Evolutionary conservation across 164 flowering plant genomes (phyloP), one percentile per base, ranked within the genome.

Genomic region (Brasenia schreberi): DNA sequence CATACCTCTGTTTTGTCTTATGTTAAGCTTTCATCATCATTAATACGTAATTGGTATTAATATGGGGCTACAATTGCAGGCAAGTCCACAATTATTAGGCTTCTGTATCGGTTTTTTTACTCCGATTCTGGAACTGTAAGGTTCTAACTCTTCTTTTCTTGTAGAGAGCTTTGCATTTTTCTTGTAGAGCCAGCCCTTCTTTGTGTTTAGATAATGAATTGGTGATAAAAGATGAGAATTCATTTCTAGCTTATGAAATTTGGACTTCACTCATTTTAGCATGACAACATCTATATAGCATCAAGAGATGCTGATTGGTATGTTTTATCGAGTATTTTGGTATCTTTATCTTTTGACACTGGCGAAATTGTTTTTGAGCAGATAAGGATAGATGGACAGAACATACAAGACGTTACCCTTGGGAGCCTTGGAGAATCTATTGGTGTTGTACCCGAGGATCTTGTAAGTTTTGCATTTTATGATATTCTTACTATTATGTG

Each of bases 361-460:
- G 7, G 4, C 27, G 63, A 66, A 18, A 66, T 66, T 66, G 14
- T 14, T 33, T 19, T 58, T 14, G 16, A 66, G 70, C 86, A 94
- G 99, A 87, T 94, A 67, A 85, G 68, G 53, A 81, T 94, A 65
- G 99, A 94, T 82, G 96, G 84, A 66, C 97, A 89, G 77, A 89
- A 84, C 74, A 81, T 88, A 68, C 72, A 79, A 63, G 78, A 79
- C 53, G 87, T 94, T 14, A 91, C 92, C 42, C 79, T 87, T 49
- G 82, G 79, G 49, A 89, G 96, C 72, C 86, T 94, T 33, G 83
- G 99, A 45, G 81, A 79, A 66, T 82, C 90, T 45, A 82, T 91
- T 72, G 99, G 96, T 65, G 89, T 94, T 77, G 99, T 94, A 18
- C 99, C 99, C 19, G 97, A 94, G 71, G 99, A 94, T 75, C 89